Base-by-base conservation (phyloP, 805 yeast species). In the Yarrowia yakushimensis region DNA sequence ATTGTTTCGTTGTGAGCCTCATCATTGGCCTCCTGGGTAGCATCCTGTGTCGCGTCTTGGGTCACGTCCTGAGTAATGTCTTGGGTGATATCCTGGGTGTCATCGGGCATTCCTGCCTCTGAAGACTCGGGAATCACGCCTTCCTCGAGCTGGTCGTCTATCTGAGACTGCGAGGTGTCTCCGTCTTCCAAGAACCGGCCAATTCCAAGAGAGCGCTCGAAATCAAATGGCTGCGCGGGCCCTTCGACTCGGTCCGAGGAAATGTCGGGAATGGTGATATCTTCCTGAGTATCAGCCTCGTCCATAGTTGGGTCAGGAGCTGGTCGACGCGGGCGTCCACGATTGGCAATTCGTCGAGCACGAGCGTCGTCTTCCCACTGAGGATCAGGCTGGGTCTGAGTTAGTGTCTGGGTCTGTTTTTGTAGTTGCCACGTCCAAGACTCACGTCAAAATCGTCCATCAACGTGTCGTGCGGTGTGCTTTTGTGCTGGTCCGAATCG, bases 361-460 rank as follows among this genome's bases (percentile, higher is more conserved):
- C 25, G 15, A 27, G 39, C 28, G 48, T 39, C 46, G 15, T 39
- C 48, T 20, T 27, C 48, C 48, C 61, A 55, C 7, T 8, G 31
- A 6, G 61, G 39, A 28, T 55, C 61, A 6, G 61, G 61, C 48
- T 55, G 61, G 20, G 61, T 55, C 61, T 55, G 48, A 15, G 59
- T 52, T 52, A 52, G 59, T n/a, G 23, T 18, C 13, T 11, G 41
- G 4, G 15, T 18, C 9, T n/a, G 37, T 7, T n/a, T 36, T 10
- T 13, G 4, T n/a, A n/a, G 4, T n/a, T 20, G 6, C 37, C 13
- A 2, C 13, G 5, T 13, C n/a, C 15, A 6, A n/a, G 34, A 52
- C 59, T 52, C 43, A 52, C 59, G 43, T 52, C 59, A 12, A 34
- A 36, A 17, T 52, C 52, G 36, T 45, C 52, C 52, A 45, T 45